These are phyloP conservation scores for Tetrapyrgos nigripes DNA, from an alignment of 1,284 basidiomycete genomes.

Conservation along the genomic window DNA sequence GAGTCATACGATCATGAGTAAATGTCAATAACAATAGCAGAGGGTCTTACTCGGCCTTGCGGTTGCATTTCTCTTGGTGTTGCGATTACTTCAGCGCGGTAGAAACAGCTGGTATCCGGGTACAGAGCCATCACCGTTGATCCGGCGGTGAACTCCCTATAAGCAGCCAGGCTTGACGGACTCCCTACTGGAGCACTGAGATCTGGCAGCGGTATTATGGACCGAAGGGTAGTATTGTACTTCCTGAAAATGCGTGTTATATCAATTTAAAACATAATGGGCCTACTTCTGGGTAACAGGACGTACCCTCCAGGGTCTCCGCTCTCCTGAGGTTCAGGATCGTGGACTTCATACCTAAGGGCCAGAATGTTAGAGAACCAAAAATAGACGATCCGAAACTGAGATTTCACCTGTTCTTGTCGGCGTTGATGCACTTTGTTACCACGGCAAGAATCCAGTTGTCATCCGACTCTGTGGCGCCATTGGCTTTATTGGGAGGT, in stretches of 20 bases:
- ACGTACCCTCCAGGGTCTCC: conserved; percentile 73
- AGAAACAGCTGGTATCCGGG: conserved; percentile 87
- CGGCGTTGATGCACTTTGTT: conserved; percentile 69
- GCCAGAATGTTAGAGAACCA: conserved; percentile 14
- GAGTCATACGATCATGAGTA: conserved; percentile 9
- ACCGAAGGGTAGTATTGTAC: conserved; percentile 71
- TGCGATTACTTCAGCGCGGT: conserved; percentile 78
- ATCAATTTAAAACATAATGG: conserved; percentile 12
- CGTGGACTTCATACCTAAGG: conserved; percentile 79
- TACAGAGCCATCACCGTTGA: conserved; percentile 82
- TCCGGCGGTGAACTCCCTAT: conserved; percentile 73
- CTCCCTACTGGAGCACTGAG: conserved; percentile 60
- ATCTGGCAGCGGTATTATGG: conserved; percentile 81
- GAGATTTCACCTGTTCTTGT: conserved; percentile 63
- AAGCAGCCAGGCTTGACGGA: conserved; percentile 68
- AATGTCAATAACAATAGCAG: conserved; percentile 6
- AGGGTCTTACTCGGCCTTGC: conserved; percentile 52
- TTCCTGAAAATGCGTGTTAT: conserved; percentile 42
- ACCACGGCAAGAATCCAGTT: conserved; percentile 84
- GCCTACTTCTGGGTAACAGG: not conserved
- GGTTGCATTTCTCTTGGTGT: conserved; percentile 64
- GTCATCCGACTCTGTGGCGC: conserved; percentile 61
- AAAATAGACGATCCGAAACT: not conserved
- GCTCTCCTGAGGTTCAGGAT: conserved; percentile 80
- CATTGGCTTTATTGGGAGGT: conserved; percentile 50